Evolutionary conservation across 2,329 filamentous ascomycete genomes (phyloP), one percentile per base, ranked within the genome.

Genomic region (Talaromyces sp.): DNA sequence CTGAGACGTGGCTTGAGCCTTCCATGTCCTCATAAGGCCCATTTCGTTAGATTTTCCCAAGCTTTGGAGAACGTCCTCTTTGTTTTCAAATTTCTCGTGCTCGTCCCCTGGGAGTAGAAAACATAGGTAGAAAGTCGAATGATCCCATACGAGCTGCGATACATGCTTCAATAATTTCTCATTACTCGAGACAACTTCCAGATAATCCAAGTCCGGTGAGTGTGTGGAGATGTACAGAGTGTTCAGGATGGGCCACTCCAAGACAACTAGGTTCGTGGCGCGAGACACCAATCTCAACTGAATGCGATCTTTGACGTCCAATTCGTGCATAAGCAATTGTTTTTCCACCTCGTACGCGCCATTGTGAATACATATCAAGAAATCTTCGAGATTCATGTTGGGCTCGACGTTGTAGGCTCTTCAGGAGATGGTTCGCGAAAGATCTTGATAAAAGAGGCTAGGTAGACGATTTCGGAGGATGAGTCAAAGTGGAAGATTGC

Each of bases 331-430:
- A 21, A 57, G 17, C 13, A 53, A 50, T 3, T 52, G 19, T 35
- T 31, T 15, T 21, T 36, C 46, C 7, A 45, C n/a, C 0, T 41
- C 15, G 8, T 36, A 53, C 25, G 25, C 46, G 4, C 46, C 36
- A 19, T 7, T 17, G 10, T 57, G 46, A 9, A 57, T 25, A 13
- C 19, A 21, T 13, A 36, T 13, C 7, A 57, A 21, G 17, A 57
- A 57, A n/a, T 57, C 22, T 11, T 53, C 25, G 15, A 53, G 37
- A 5, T 57, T 43, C 56, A 57, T 52, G 4, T 31, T 46, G 25
- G 5, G 25, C 25, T 28, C 25, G 25, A 7, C 15, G 40, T n/a
- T n/a, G n/a, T n/a, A n/a, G n/a, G n/a, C n/a, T n/a, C n/a, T n/a
- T n/a, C n/a, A n/a, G n/a, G n/a, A n/a, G n/a, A n/a, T n/a, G n/a